Percentiles rank a stretch among this genome's conserved stretches.
Conservation (phyloP, 2,329 filamentous ascomycete species). For the Aspergillus sp. region DNA sequence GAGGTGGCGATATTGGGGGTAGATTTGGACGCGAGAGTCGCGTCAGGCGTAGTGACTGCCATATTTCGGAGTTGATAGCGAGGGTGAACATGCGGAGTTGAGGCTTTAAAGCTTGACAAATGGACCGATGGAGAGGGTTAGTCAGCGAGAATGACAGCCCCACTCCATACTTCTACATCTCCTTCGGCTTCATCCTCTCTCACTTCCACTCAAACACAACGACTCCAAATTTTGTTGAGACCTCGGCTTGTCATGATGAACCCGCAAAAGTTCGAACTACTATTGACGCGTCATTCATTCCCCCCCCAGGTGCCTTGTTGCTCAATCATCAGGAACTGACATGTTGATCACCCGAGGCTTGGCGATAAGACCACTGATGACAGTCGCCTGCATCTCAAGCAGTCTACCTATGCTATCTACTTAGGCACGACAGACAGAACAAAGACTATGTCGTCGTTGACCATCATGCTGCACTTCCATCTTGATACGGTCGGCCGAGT, state of each 20-base stretch:
- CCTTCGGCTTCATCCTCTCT: neutral
- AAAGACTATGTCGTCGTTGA: neutral
- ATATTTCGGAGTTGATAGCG: neutral
- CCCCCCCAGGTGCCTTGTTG: too few relatives aligned
- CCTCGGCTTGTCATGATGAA: too few relatives aligned
- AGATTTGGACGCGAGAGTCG: constrained; percentile 7
- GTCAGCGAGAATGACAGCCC: neutral
- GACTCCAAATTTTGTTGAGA: too few relatives aligned
- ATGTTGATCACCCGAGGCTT: too few relatives aligned
- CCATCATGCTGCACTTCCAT: neutral
- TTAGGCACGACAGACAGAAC: neutral
- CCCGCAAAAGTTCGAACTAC: too few relatives aligned
- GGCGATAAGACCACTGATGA: too few relatives aligned
- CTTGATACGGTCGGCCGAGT: neutral
- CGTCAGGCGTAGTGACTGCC: neutral
- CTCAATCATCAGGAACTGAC: too few relatives aligned
- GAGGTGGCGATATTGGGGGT: constrained; percentile 30
- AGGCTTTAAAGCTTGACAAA: too few relatives aligned
- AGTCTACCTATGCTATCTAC: too few relatives aligned
- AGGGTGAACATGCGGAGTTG: neutral
- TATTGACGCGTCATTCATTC: too few relatives aligned
- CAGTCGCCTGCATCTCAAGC: too few relatives aligned
- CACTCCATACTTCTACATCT: neutral
- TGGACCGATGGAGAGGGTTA: neutral
- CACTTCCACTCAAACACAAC: too few relatives aligned